phyloP scores from a whole-genome alignment of 2,329 filamentous ascomycete species.

The Waltergamsia citrina region DNA sequence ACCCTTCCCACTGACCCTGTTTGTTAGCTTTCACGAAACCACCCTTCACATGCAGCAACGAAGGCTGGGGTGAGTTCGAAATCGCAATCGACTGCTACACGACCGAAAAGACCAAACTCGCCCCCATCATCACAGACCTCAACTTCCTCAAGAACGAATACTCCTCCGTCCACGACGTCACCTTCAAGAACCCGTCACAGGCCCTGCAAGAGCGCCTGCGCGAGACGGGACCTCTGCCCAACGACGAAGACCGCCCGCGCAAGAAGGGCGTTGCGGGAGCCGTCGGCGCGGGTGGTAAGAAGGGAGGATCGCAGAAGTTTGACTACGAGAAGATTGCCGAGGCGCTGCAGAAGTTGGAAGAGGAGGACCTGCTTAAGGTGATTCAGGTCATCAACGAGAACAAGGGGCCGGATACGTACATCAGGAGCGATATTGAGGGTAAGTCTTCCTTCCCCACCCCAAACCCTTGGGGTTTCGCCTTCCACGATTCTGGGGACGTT shows the following conservation, averaged over 20 bases:
- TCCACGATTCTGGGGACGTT: too few relatives aligned
- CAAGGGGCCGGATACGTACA: constrained; percentile 89
- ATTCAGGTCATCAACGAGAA: constrained; percentile 98
- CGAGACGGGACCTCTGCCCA: constrained; percentile 78
- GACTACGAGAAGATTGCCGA: constrained; percentile 98
- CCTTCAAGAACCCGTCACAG: constrained; percentile 88
- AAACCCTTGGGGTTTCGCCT: constrained; percentile 4
- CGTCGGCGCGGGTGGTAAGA: constrained; percentile 29
- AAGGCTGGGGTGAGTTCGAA: constrained; percentile 98
- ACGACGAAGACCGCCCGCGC: constrained; percentile 50
- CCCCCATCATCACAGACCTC: constrained; percentile 69
- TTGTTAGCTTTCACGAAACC: constrained; percentile 64
- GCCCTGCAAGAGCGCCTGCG: constrained; percentile 70
- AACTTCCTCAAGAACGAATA: constrained; percentile 81
- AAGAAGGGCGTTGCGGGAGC: constrained; percentile 47
- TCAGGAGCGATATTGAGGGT: constrained; percentile 95
- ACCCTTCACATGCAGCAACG: constrained; percentile 83
- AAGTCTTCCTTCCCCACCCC: constrained; percentile 24
- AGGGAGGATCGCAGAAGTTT: constrained; percentile 65
- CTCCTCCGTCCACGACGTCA: constrained; percentile 70
- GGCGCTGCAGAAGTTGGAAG: constrained; percentile 75
- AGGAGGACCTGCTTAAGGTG: constrained; percentile 89
- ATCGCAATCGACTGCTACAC: constrained; percentile 79
- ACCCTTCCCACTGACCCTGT: too few relatives aligned
- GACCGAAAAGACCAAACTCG: constrained; percentile 78